These are phyloP conservation scores for Chlamydomonas asymmetrica DNA, from an alignment of 139 green algal species.

Conservation along the genomic window DNA sequence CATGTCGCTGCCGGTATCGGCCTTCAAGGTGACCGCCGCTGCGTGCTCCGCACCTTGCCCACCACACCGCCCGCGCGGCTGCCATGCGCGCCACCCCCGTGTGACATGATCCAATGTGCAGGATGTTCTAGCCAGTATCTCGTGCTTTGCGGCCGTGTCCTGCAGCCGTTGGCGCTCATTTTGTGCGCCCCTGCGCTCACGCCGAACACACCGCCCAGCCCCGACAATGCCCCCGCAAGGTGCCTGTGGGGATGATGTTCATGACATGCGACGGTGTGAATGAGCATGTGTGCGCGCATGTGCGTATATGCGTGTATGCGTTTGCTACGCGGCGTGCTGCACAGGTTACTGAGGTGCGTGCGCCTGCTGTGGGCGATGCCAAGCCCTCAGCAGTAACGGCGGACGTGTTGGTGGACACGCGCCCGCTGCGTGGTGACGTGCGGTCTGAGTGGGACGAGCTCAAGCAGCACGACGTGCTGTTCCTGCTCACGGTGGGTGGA, in stretches of 20 bases:
- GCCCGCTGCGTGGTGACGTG: slow-evolving; percentile 62
- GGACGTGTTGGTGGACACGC: slow-evolving; percentile 75
- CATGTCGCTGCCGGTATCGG: slow-evolving; percentile 80
- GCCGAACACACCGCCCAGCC: not conserved
- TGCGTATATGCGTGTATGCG: not conserved
- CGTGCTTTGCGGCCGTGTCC: no score
- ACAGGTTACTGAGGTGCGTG: slow-evolving; percentile 64
- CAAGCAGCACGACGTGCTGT: slow-evolving; percentile 95
- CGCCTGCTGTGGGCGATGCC: slow-evolving; percentile 85
- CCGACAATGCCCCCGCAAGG: not conserved
- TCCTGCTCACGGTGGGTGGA: slow-evolving; percentile 81
- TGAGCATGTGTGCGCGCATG: no score
- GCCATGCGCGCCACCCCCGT: no score
- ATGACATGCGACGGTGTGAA: no score
- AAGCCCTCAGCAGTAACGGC: slow-evolving; percentile 83
- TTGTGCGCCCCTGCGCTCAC: not conserved
- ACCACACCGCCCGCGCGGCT: not conserved
- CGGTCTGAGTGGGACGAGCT: slow-evolving; percentile 87
- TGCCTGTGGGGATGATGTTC: no score
- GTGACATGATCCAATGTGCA: no score
- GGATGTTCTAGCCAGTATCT: no score
- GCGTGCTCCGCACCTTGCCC: no score
- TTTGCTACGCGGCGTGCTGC: not conserved
- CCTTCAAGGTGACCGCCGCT: slow-evolving; percentile 55
- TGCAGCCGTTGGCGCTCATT: no score